These are phyloP conservation scores for Strigomonas galati DNA, from an alignment of 208 protist genomes.

Conservation along the genomic window DNA sequence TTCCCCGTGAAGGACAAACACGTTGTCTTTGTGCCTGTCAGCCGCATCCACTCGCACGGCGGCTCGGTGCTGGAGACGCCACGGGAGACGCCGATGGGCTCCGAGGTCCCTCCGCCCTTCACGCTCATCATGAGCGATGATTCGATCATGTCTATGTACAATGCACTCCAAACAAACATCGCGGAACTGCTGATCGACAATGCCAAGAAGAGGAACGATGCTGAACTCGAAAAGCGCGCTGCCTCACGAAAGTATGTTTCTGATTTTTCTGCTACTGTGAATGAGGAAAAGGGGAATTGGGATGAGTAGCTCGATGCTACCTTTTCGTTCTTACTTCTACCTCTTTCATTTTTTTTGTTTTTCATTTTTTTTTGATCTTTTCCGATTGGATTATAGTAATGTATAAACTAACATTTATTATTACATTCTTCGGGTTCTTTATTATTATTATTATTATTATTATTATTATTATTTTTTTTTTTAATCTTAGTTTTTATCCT, in stretches of 20 bases:
- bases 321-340: background rate
- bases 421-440: background rate
- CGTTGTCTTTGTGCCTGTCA: conserved; percentile 39
- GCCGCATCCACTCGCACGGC: conserved; percentile 13
- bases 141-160: conserved; percentile 43
- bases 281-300: background rate
- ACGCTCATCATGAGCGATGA: conserved; percentile 34
- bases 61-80: background rate
- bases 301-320: background rate
- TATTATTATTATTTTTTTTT: conserved; percentile 9
- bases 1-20: conserved; percentile 7
- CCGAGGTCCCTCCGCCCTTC: conserved; percentile 33
- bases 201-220: background rate
- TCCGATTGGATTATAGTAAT: too few species aligned
- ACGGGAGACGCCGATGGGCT: background rate
- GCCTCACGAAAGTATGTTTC: too few species aligned
- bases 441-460: conserved; percentile 3
- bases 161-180: conserved; percentile 57
- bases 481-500: conserved; percentile 6
- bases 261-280: background rate
- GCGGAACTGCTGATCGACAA: conserved; percentile 18
- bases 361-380: background rate
- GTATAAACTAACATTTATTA: background rate
- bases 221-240: too few species aligned
- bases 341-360: conserved; percentile 9